phyloP scores from a whole-genome alignment of 2,329 filamentous ascomycete genomes.

The Colletotrichum destructivum region DNA sequence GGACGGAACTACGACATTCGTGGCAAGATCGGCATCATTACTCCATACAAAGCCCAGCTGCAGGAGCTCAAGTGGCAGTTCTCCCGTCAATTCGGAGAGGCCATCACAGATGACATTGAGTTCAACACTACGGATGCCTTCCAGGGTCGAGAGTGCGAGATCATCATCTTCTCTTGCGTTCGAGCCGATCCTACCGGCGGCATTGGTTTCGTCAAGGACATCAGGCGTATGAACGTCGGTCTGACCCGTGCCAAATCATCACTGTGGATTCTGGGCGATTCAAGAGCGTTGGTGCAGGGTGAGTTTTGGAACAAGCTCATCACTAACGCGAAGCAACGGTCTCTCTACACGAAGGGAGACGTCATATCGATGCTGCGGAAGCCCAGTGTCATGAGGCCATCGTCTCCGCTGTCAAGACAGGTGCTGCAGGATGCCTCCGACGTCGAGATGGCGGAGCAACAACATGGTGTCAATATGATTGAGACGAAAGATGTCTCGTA shows the following conservation, averaged over 20 bases:
- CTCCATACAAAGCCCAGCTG: slow-evolving; percentile 96
- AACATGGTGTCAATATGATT: slow-evolving; percentile 30
- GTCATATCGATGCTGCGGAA: slow-evolving; percentile 65
- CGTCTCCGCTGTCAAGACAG: slow-evolving; percentile 47
- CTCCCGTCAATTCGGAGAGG: slow-evolving; percentile 78
- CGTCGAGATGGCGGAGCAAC: slow-evolving; percentile 12
- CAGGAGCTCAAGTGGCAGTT: slow-evolving; percentile 85
- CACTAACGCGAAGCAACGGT: slow-evolving; percentile 81
- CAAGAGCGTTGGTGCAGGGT: slow-evolving; percentile 86
- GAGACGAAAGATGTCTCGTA: slow-evolving; percentile 38
- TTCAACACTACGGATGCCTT: slow-evolving; percentile 99
- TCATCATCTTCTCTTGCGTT: slow-evolving; percentile 99
- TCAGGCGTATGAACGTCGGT: slow-evolving; percentile 99
- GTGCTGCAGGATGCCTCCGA: slow-evolving; percentile 43
- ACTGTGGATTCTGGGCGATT: slow-evolving; percentile 96
- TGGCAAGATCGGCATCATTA: slow-evolving; percentile 95
- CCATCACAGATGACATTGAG: slow-evolving; percentile 84
- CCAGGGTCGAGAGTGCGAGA: slow-evolving; percentile 95
- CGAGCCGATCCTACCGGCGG: slow-evolving; percentile 92
- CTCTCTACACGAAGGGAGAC: slow-evolving; percentile 81
- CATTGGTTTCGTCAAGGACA: slow-evolving; percentile 98
- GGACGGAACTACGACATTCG: slow-evolving; percentile 74
- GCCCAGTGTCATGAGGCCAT: slow-evolving; percentile 52
- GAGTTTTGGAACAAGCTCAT: slow-evolving; percentile 93
- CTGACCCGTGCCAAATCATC: slow-evolving; percentile 97